Base-by-base conservation (phyloP, 2,329 filamentous ascomycete species). In the Aspergillus quadricinctus region DNA sequence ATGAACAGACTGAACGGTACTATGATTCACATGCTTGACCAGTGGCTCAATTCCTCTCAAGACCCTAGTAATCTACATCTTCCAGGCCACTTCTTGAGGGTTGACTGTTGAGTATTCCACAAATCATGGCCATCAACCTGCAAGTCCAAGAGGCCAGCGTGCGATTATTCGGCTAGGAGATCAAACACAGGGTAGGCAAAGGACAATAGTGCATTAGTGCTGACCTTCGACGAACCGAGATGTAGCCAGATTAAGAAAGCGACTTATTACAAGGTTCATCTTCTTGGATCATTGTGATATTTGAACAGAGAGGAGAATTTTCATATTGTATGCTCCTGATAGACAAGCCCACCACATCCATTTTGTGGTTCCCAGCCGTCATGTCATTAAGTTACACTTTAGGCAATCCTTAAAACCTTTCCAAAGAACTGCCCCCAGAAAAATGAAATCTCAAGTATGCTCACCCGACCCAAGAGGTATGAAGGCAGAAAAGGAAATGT, bases 311-410 rank as follows among this genome's bases (percentile, higher is more conserved):
- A 71, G 72, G 72, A 74, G 72, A 74, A 72, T 72, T 69, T 72
- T 69, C 64, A 68, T 72, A 72, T 73, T 66, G 65, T 70, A 72
- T 66, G 68, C 66, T 66, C 66, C 68, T 57, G 55, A 65, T 61
- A 64, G 57, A 61, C 61, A 70, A 67, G 60, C 63, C 65, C 63
- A 66, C 61, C 65, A 65, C 66, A 64, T 64, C 66, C 64, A 61
- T 69, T 68, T 64, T 64, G 66, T 70, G 63, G 68, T 64, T 62
- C 66, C 63, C 67, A 67, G 67, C 69, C 70, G 68, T 71, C 65
- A 70, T 71, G 65, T 73, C 70, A 73, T 73, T 72, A 73, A 65
- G 62, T 71, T 72, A 73, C 71, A 73, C 60, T 66, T 65, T 64
- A 72, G 67, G 69, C 68, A 69, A 64, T 64, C 65, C 67, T 63